Percentiles rank a stretch among this genome's conserved stretches.
phyloP scores from a whole-genome alignment of 139 green algal species.

The Astrephomene gubernaculifera region DNA sequence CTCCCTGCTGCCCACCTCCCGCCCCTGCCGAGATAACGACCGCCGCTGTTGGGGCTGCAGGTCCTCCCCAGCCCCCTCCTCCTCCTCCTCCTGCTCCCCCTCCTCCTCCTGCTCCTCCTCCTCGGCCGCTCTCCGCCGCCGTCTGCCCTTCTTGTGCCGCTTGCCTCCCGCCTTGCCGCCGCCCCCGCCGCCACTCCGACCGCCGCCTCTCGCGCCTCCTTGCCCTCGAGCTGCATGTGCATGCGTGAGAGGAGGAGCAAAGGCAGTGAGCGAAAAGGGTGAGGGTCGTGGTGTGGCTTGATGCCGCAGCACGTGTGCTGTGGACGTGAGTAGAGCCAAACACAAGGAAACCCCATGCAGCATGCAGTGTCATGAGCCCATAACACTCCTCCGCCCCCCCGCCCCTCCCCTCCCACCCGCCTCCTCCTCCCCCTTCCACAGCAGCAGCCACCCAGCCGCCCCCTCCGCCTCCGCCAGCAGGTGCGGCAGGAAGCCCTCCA shows the following conservation, averaged over 20 bases:
- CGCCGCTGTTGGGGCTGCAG: too few species aligned
- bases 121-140: neutral
- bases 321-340: too few species aligned
- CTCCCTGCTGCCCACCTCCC: neutral
- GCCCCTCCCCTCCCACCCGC: neutral
- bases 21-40: neutral
- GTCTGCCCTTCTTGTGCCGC: neutral
- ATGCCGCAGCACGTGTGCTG: too few species aligned
- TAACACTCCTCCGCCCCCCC: too few species aligned
- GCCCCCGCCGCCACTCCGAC: neutral
- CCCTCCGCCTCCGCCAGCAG: conserved; percentile 47
- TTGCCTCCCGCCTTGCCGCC: neutral
- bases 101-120: neutral
- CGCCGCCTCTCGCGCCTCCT: too few species aligned
- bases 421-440: conserved; percentile 10
- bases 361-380: too few species aligned
- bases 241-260: too few species aligned
- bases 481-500: conserved; percentile 52
- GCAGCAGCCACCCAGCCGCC: conserved; percentile 35
- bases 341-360: too few species aligned
- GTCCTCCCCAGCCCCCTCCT: neutral
- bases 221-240: too few species aligned
- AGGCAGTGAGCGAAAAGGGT: too few species aligned
- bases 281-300: too few species aligned
- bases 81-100: neutral